Conservation (phyloP, 1,284 basidiomycete genomes). For the Boletellus dicymbophilus region DNA sequence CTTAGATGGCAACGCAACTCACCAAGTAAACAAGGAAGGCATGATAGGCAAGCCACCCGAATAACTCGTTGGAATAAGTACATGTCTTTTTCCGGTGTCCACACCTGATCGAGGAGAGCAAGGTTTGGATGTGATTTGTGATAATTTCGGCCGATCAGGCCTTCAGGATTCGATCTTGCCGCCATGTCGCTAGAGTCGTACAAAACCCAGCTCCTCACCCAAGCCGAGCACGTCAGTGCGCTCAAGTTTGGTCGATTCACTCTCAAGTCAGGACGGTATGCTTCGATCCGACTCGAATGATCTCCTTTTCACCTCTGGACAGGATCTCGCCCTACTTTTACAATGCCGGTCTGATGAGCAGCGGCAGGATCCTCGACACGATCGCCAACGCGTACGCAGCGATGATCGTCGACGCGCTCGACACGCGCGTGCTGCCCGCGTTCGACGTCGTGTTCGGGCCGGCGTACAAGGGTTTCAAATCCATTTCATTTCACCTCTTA, state of each 20-base stretch:
- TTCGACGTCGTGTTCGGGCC: conserved; percentile 97
- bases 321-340: conserved; percentile 96
- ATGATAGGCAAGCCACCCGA: neutral
- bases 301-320: neutral
- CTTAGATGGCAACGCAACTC: no score
- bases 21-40: neutral
- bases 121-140: no score
- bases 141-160: neutral
- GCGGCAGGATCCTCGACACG: conserved; percentile 79
- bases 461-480: conserved; percentile 99
- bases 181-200: conserved; percentile 31
- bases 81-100: no score
- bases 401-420: conserved; percentile 58
- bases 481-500: no score
- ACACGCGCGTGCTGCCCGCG: conserved; percentile 50
- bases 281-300: conserved; percentile 13
- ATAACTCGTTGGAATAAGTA: neutral
- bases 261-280: conserved; percentile 92
- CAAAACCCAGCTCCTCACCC: conserved; percentile 49
- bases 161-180: no score
- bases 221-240: conserved; percentile 56
- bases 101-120: no score
- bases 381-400: conserved; percentile 89
- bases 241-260: conserved; percentile 92
- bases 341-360: conserved; percentile 90